These are phyloP conservation scores for Colletotrichum echinochloae DNA, from an alignment of 2,329 filamentous ascomycete genomes.

Conservation along the genomic window DNA sequence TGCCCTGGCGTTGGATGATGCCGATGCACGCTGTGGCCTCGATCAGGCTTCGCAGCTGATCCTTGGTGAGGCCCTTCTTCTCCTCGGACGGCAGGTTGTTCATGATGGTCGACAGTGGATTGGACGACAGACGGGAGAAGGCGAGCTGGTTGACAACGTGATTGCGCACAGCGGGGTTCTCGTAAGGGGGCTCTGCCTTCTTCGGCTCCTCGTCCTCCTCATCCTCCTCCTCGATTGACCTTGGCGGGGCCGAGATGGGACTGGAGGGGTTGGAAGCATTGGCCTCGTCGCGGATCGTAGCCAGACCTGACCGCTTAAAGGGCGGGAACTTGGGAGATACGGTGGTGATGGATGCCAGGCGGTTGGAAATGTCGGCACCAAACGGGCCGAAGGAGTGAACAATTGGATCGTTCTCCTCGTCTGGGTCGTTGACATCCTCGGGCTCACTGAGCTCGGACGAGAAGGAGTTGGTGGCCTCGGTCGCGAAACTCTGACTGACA, in stretches of 20 bases:
- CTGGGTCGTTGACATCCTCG: constrained; percentile 67
- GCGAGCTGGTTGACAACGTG: constrained; percentile 96
- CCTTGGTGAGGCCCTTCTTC: constrained; percentile 68
- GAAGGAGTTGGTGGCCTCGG: constrained; percentile 64
- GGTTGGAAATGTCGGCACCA: constrained; percentile 84
- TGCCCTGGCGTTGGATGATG: constrained; percentile 89
- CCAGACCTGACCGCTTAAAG: constrained; percentile 35
- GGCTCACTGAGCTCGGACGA: constrained; percentile 68
- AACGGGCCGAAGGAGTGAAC: constrained; percentile 93
- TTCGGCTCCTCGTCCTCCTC: constrained; percentile 30
- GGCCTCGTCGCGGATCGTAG: constrained; percentile 27
- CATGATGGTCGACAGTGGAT: constrained; percentile 89
- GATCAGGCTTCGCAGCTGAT: constrained; percentile 77
- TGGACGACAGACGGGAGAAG: constrained; percentile 91
- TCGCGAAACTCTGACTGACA: constrained; percentile 60
- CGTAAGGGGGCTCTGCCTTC: constrained; percentile 41
- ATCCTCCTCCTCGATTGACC: constrained; percentile 21
- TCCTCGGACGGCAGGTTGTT: constrained; percentile 81
- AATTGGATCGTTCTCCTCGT: constrained; percentile 95
- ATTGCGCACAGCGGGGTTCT: constrained; percentile 70
- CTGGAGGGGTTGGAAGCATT: constrained; percentile 30
- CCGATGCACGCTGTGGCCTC: constrained; percentile 84
- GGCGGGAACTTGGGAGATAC: constrained; percentile 68
- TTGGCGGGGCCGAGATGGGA: constrained; percentile 33
- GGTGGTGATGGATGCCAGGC: constrained; percentile 82